Evolutionary conservation across 2,329 filamentous ascomycete species (phyloP).

Genomic region (Seiridium cupressi): DNA sequence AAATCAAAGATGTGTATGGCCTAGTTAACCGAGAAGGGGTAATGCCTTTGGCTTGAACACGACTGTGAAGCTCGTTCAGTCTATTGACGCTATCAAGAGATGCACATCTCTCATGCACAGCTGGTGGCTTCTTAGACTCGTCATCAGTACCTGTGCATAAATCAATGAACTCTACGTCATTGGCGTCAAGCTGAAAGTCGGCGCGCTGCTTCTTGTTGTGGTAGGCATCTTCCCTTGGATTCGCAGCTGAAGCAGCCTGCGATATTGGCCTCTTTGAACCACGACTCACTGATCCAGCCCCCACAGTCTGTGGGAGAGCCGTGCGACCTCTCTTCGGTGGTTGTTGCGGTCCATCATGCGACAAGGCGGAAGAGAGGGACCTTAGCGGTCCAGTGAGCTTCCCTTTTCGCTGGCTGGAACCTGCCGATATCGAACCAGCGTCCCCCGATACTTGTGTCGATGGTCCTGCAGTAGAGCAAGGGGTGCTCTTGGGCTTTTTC

Average conservation of each 20-base stretch:
- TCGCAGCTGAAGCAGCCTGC: background rate
- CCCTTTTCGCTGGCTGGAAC: too few species aligned
- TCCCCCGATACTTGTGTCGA: too few species aligned
- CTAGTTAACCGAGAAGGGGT: conserved; percentile 9
- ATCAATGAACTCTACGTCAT: conserved; percentile 23
- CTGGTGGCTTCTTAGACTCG: background rate
- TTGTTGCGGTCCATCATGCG: too few species aligned
- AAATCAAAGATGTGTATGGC: conserved; percentile 3
- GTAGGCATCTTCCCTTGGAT: too few species aligned
- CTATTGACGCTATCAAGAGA: conserved; percentile 5
- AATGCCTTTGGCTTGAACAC: conserved; percentile 9
- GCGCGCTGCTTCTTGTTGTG: background rate
- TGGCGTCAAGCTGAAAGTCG: conserved; percentile 2
- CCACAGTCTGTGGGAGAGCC: too few species aligned
- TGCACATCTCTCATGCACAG: background rate
- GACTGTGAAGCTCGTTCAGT: conserved; percentile 8
- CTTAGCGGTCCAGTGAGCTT: too few species aligned
- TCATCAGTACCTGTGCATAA: conserved; percentile 16
- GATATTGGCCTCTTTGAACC: background rate
- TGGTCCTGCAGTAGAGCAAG: too few species aligned
- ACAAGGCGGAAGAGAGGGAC: background rate
- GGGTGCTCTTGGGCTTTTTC: conserved; percentile 13
- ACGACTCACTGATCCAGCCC: background rate
- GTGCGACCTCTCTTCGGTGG: too few species aligned
- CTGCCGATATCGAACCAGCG: too few species aligned